Evolutionary conservation across 208 protist genomes (phyloP).

Genomic region (Balamuthia mandrillaris): DNA sequence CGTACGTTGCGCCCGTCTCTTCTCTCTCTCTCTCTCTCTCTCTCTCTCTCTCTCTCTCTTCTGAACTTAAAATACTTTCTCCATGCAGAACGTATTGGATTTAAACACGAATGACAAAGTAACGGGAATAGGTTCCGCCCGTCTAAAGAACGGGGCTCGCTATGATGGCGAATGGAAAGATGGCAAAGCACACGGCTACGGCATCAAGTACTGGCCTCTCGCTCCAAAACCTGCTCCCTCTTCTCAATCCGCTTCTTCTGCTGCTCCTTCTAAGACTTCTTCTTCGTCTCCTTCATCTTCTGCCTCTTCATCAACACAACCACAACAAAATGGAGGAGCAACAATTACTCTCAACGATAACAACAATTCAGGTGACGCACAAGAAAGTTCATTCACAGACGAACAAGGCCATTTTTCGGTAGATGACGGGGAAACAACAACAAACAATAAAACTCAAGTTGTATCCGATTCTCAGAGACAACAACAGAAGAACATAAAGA

Average conservation of each 20-base stretch:
- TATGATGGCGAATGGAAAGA: conserved; percentile 40
- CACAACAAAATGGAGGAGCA: neutral
- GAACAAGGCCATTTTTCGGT: no score
- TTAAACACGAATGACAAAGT: neutral
- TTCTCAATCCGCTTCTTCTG: no score
- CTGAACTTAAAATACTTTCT: neutral
- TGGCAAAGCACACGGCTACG: conserved; percentile 25
- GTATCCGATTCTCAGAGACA: neutral
- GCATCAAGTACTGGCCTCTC: conserved; percentile 31
- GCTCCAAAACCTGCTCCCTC: neutral
- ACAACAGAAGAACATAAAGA: neutral
- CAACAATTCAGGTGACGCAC: no score
- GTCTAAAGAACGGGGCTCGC: neutral
- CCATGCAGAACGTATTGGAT: neutral
- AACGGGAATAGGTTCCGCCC: neutral
- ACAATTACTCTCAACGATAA: neutral
- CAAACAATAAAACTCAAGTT: no score
- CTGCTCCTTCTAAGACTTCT: neutral
- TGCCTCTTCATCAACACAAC: neutral
- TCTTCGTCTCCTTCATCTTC: no score
- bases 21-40: neutral
- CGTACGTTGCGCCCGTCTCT: conserved; percentile 10
- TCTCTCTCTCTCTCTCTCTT: neutral
- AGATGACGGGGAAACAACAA: no score
- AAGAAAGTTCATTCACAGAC: no score